phyloP scores from a whole-genome alignment of 148 eudicot genomes.

The Rhododendron molle region DNA sequence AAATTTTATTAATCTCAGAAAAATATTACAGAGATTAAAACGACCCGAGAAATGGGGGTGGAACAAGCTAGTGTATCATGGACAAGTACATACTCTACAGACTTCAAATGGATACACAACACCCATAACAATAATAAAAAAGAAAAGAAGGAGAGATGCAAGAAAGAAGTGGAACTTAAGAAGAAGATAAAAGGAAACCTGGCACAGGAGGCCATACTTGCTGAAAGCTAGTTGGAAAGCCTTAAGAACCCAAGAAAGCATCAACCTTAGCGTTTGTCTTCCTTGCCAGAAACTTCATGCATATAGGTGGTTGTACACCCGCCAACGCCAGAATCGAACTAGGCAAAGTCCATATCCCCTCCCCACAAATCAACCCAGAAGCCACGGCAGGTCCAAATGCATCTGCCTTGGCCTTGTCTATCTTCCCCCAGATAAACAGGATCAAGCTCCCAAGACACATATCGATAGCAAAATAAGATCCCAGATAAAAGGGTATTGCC shows the following conservation, averaged over 20 bases:
- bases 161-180: not conserved
- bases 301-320: constrained; percentile 54
- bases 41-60: not conserved
- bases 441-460: constrained; percentile 71
- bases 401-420: constrained; percentile 38
- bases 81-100: not conserved
- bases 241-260: constrained; percentile 26
- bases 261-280: constrained; percentile 35
- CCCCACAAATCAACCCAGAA: constrained; percentile 70
- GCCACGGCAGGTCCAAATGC: constrained; percentile 57
- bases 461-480: constrained; percentile 56
- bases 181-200: not conserved
- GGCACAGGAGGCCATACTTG: not conserved
- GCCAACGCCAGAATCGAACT: constrained; percentile 47
- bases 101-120: not conserved
- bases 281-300: constrained; percentile 57
- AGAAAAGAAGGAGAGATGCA: not conserved
- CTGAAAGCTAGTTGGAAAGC: not conserved
- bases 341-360: constrained; percentile 67
- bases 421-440: constrained; percentile 39
- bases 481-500: constrained; percentile 66
- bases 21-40: no score
- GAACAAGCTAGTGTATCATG: not conserved
- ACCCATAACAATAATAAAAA: not conserved
- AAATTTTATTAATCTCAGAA: no score